Evolutionary conservation across 352 stramenopile species (phyloP).

Genomic region (Phytophthora citricola): DNA sequence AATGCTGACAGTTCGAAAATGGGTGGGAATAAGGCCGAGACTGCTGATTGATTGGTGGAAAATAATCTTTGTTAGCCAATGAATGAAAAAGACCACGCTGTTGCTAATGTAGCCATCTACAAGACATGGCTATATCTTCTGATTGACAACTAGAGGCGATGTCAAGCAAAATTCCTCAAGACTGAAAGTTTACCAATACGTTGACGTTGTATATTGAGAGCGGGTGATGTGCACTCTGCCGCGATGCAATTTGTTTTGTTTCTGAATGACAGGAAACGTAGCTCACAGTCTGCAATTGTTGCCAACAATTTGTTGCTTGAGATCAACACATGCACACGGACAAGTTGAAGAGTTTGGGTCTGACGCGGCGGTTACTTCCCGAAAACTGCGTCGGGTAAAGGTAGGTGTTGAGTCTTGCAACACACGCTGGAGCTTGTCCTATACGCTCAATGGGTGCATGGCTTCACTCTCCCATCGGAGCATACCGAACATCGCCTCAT

Average conservation of each 20-base stretch:
- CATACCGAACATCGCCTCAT: slow-evolving; percentile 89
- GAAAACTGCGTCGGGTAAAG: background rate
- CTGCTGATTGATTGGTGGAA: slow-evolving; percentile 31
- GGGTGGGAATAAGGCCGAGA: slow-evolving; percentile 4
- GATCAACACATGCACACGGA: slow-evolving; percentile 20
- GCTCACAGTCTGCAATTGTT: slow-evolving; percentile 1
- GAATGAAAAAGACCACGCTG: background rate
- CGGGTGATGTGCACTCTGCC: background rate
- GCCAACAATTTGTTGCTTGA: slow-evolving; percentile 8
- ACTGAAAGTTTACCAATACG: slow-evolving; percentile 2
- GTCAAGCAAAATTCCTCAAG: background rate
- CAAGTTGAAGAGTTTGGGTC: slow-evolving; percentile 12
- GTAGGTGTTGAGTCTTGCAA: background rate
- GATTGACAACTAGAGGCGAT: no score
- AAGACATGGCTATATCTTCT: slow-evolving; percentile 19
- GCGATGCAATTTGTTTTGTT: slow-evolving; percentile 14
- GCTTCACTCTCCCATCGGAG: slow-evolving; percentile 87
- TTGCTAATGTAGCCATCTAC: slow-evolving; percentile 14
- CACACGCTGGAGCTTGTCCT: slow-evolving; percentile 17
- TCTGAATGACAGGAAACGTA: slow-evolving; percentile 12
- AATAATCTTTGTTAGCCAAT: slow-evolving; percentile 14
- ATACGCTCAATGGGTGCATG: slow-evolving; percentile 82
- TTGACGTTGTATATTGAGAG: slow-evolving; percentile 21
- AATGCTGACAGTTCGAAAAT: slow-evolving; percentile 20
- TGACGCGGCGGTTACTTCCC: slow-evolving; percentile 1